Evolutionary conservation across 768 basidiomycete species (phyloP).

Genomic region (Floccularia luteovirens): DNA sequence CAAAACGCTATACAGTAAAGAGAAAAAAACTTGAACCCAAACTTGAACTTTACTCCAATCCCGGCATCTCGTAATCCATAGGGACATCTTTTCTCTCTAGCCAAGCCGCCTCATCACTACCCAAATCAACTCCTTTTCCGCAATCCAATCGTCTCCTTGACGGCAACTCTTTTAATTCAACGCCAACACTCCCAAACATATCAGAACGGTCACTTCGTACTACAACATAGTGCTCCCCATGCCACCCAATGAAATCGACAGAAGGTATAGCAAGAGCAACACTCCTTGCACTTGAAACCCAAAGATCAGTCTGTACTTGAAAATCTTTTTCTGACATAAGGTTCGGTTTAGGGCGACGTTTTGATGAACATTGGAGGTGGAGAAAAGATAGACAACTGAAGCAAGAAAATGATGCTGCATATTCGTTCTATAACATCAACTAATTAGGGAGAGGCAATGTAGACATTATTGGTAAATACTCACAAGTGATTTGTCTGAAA

Average conservation of each 20-base stretch:
- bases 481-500: slow-evolving; percentile 45
- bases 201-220: slow-evolving; percentile 25
- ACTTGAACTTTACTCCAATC: slow-evolving; percentile 13
- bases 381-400: slow-evolving; percentile 52
- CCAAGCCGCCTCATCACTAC: slow-evolving; percentile 56
- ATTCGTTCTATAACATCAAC: slow-evolving; percentile 34
- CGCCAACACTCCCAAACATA: slow-evolving; percentile 8
- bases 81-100: slow-evolving; percentile 69
- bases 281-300: slow-evolving; percentile 41
- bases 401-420: slow-evolving; percentile 34
- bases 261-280: slow-evolving; percentile 42
- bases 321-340: slow-evolving; percentile 54
- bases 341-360: slow-evolving; percentile 47
- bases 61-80: slow-evolving; percentile 65
- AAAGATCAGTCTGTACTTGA: slow-evolving; percentile 46
- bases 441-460: neutral
- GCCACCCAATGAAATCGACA: slow-evolving; percentile 67
- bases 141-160: slow-evolving; percentile 50
- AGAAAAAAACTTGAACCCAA: neutral
- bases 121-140: slow-evolving; percentile 59
- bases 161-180: slow-evolving; percentile 57
- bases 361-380: slow-evolving; percentile 42
- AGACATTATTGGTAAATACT: slow-evolving; percentile 9
- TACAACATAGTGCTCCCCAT: slow-evolving; percentile 64
- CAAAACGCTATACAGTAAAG: neutral